Evolutionary conservation across 345 rosid species (phyloP), one percentile per base, ranked within the genome.

Genomic region (Sonneratia alba): DNA sequence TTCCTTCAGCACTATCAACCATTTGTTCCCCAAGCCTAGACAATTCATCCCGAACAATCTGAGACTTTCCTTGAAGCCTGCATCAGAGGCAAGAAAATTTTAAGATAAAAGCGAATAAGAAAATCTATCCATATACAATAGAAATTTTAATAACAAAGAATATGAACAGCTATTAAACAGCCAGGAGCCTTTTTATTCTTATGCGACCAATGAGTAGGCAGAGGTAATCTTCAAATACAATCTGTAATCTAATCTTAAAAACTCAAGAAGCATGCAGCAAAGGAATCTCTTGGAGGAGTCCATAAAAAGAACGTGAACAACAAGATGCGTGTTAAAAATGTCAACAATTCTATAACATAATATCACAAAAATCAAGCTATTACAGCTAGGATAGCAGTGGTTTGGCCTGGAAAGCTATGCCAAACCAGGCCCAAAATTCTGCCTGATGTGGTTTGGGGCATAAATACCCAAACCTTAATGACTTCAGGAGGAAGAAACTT

Each of bases 1-100:
- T 92, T 70, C 99, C 98, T 87, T 96, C 99, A 70, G 91, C 76
- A 82, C 90, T 88, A 72, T 71, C 77, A 75, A 91, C 89, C 89
- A 92, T 85, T 75, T 86, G 90, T 79, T 85, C 97, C 73, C 99
- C 99, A 80, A 96, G 88, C 85, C 90, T 87, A 15, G 85, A 80
- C 77, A 92, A 74, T 81, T 95, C 97, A 77, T 95, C 88, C 84
- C 87, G 96, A 79, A 92, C 87, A 16, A 79, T 82, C 79, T 90
- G 96, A 68, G 94, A 89, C 84, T 90, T 95, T 38, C 98, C 96
- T 79, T 92, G 99, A 79, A 95, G 90, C 80, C 99, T 92, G 88
- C 69, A 74, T 36, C 51, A 63, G 49, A 11, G 57, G 49, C 21
- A 32, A 24, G 32, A 34, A 3, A 21, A 65, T 5, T 57, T n/a